phyloP scores from a whole-genome alignment of 495 filamentous ascomycete genomes.

The Penicillium bialowiezense region DNA sequence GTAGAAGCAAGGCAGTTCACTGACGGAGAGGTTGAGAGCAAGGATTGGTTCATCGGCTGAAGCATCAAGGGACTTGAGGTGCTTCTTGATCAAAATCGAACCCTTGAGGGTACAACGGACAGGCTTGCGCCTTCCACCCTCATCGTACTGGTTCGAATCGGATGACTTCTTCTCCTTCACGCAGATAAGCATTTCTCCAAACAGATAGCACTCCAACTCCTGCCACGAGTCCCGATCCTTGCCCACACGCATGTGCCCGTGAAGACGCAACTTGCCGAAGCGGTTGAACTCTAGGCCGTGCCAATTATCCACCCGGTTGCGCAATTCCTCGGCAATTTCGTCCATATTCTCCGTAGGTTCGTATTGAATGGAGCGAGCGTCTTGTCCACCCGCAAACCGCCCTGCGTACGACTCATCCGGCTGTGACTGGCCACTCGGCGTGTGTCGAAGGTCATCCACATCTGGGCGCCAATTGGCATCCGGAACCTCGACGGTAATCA shows the following conservation, averaged over 20 bases:
- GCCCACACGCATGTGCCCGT: constrained; percentile 88
- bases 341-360: constrained; percentile 68
- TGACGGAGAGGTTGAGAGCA: constrained; percentile 86
- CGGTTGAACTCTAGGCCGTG: constrained; percentile 94
- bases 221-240: constrained; percentile 98
- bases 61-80: constrained; percentile 86
- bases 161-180: constrained; percentile 90
- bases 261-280: constrained; percentile 90
- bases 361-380: constrained; percentile 29
- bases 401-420: constrained; percentile 40
- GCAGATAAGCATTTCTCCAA: constrained; percentile 99
- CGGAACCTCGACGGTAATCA: constrained; percentile 91
- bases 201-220: constrained; percentile 95
- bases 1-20: constrained; percentile 95
- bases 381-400: constrained; percentile 31
- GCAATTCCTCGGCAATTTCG: constrained; percentile 82
- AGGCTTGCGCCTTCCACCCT: constrained; percentile 56
- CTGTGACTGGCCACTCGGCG: constrained; percentile 55
- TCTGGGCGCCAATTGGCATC: constrained; percentile 90
- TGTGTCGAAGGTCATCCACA: constrained; percentile 72
- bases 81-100: constrained; percentile 97
- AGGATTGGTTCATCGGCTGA: constrained; percentile 75
- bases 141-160: constrained; percentile 56
- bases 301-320: constrained; percentile 92
- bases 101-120: constrained; percentile 89